Percentiles rank a stretch among this genome's conserved stretches.
Conservation (phyloP, 441 rosid genomes). For the Adansonia gregorii region DNA sequence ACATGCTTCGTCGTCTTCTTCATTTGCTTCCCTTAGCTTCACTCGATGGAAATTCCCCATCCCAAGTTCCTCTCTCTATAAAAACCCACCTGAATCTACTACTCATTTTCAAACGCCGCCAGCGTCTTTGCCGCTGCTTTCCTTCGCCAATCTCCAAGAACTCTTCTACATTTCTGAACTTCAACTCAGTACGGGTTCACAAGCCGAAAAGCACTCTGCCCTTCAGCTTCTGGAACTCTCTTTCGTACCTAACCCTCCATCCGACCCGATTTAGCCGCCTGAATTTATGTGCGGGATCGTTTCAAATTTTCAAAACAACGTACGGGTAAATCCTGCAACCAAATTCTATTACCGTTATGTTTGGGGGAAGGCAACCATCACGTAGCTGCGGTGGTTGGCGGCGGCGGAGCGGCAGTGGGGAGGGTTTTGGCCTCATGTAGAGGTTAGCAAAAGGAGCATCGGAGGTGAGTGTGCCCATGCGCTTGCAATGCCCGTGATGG, state of each 20-base stretch:
- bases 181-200: slow-evolving; percentile 56
- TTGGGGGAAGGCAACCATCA: slow-evolving; percentile 70
- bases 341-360: slow-evolving; percentile 75
- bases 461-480: slow-evolving; percentile 69
- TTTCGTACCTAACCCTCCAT: slow-evolving; percentile 70
- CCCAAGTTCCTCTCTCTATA: slow-evolving; percentile 48
- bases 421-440: slow-evolving; percentile 76
- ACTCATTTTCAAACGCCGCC: slow-evolving; percentile 26
- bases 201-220: slow-evolving; percentile 62
- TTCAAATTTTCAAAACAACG: slow-evolving; percentile 47
- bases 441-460: slow-evolving; percentile 77
- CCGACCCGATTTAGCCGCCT: slow-evolving; percentile 64
- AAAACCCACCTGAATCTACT: background rate
- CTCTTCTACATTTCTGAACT: slow-evolving; percentile 70
- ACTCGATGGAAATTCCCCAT: slow-evolving; percentile 83
- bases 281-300: slow-evolving; percentile 72
- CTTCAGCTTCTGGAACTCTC: slow-evolving; percentile 70
- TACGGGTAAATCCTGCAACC: slow-evolving; percentile 62
- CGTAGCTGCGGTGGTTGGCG: slow-evolving; percentile 70
- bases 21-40: slow-evolving; percentile 84
- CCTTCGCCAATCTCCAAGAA: slow-evolving; percentile 50
- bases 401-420: slow-evolving; percentile 64
- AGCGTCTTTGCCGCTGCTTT: slow-evolving; percentile 32
- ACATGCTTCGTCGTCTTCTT: slow-evolving; percentile 42
- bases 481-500: slow-evolving; percentile 89